phyloP scores from a whole-genome alignment of 768 basidiomycete genomes.

The Panellus pusillus region DNA sequence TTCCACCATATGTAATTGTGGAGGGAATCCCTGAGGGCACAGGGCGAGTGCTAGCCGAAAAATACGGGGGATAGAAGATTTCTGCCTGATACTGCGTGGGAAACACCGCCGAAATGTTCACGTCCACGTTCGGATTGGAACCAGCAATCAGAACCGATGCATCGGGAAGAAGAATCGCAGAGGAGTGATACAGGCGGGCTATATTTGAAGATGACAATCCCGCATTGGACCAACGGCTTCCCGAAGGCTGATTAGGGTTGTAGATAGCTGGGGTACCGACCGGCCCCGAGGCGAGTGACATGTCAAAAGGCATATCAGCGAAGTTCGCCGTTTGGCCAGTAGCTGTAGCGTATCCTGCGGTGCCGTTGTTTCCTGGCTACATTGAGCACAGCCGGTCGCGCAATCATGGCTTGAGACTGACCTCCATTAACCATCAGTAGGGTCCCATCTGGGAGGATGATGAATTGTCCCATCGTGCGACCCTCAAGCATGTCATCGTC shows the following conservation, averaged over 20 bases:
- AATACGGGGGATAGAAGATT: slow-evolving; percentile 92
- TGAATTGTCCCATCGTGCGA: slow-evolving; percentile 91
- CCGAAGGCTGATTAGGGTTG: slow-evolving; percentile 69
- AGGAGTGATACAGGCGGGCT: slow-evolving; percentile 88
- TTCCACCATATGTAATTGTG: slow-evolving; percentile 83
- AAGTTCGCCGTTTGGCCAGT: slow-evolving; percentile 48
- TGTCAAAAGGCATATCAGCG: slow-evolving; percentile 63
- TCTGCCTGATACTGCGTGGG: slow-evolving; percentile 83
- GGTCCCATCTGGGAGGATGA: slow-evolving; percentile 76
- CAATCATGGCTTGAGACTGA: no score
- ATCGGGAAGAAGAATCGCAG: slow-evolving; percentile 85
- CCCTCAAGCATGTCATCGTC: slow-evolving; percentile 77
- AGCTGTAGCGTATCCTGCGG: slow-evolving; percentile 77
- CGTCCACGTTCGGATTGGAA: slow-evolving; percentile 91
- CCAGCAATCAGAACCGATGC: slow-evolving; percentile 87
- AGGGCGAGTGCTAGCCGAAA: slow-evolving; percentile 67
- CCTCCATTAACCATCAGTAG: slow-evolving; percentile 83
- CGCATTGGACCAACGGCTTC: slow-evolving; percentile 71
- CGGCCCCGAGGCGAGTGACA: slow-evolving; percentile 80
- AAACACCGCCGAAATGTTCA: slow-evolving; percentile 58
- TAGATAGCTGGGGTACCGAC: slow-evolving; percentile 80
- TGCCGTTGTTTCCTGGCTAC: slow-evolving; percentile 57
- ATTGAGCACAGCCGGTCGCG: no score
- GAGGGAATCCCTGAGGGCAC: slow-evolving; percentile 65
- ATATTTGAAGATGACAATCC: slow-evolving; percentile 64